Conservation (phyloP, 2,329 filamentous ascomycete genomes). For the Elsinoe batatas region DNA sequence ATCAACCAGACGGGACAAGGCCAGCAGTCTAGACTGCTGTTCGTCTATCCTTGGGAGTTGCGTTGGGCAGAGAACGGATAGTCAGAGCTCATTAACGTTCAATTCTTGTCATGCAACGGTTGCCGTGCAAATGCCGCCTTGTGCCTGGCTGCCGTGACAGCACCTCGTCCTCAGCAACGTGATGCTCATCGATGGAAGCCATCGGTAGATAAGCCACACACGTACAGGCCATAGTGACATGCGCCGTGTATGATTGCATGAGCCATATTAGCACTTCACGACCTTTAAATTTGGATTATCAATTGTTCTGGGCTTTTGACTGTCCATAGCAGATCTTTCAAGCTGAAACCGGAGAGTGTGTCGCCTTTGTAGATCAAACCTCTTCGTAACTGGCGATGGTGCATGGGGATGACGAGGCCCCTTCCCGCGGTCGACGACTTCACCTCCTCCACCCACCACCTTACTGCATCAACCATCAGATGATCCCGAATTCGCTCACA, state of each 20-base stretch:
- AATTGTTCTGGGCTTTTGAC: neutral
- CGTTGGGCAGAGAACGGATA: slow-evolving; percentile 4
- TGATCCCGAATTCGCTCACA: neutral
- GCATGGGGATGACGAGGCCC: neutral
- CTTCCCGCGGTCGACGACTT: neutral
- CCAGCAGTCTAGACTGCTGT: slow-evolving; percentile 3
- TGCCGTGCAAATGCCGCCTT: neutral
- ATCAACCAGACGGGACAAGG: neutral
- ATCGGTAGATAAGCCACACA: neutral
- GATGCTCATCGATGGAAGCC: neutral
- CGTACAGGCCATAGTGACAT: neutral
- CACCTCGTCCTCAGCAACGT: neutral
- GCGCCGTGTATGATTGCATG: neutral
- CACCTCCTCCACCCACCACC: neutral
- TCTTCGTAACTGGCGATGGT: neutral
- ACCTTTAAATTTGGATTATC: neutral
- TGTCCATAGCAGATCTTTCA: neutral
- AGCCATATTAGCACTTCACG: neutral
- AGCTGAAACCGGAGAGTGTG: neutral
- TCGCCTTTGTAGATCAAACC: neutral
- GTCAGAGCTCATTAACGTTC: neutral
- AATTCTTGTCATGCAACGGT: slow-evolving; percentile 10
- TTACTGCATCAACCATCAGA: neutral
- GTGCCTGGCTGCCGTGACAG: neutral
- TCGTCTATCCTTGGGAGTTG: neutral